Evolutionary conservation across 2,329 filamentous ascomycete genomes (phyloP).

Genomic region (Monilinia fructigena): DNA sequence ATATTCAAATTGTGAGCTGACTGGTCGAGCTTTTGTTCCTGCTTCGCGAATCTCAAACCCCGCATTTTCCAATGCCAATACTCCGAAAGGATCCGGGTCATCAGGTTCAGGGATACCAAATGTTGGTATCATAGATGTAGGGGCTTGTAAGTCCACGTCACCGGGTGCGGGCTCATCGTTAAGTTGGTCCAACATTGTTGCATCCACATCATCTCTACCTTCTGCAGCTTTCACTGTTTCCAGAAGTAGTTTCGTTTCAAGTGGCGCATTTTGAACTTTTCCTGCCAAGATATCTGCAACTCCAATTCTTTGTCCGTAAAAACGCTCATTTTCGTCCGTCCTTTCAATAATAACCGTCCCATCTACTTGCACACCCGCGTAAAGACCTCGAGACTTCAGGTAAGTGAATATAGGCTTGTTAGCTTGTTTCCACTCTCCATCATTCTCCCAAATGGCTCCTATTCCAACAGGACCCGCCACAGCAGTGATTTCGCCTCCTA

Average conservation of each 20-base stretch:
- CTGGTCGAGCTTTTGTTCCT: constrained; percentile 70
- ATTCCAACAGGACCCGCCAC: constrained; percentile 72
- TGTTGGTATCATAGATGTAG: constrained; percentile 44
- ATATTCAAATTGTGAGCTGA: constrained; percentile 80
- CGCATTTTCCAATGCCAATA: constrained; percentile 85
- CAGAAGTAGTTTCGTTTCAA: constrained; percentile 46
- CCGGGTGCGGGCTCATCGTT: constrained; percentile 70
- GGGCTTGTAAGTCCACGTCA: constrained; percentile 59
- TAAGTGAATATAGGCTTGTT: constrained; percentile 75
- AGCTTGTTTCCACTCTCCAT: constrained; percentile 52
- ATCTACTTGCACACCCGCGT: constrained; percentile 82
- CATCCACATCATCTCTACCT: constrained; percentile 74
- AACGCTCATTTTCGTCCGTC: constrained; percentile 82
- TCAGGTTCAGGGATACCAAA: constrained; percentile 79
- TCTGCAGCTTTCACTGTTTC: constrained; percentile 88
- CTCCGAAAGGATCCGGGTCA: constrained; percentile 89
- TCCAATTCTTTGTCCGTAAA: constrained; percentile 68
- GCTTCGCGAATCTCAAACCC: constrained; percentile 88
- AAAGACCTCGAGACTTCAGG: constrained; percentile 85
- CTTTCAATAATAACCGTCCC: constrained; percentile 84
- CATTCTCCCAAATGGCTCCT: constrained; percentile 40
- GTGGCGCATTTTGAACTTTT: constrained; percentile 37
- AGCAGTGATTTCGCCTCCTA: constrained; percentile 78
- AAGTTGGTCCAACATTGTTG: constrained; percentile 61
- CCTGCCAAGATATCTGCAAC: constrained; percentile 59